A percentile compares a stretch with the other conserved stretches of the same genome.
phyloP scores from a whole-genome alignment of 768 basidiomycete species.

The Lentinula detonsa region DNA sequence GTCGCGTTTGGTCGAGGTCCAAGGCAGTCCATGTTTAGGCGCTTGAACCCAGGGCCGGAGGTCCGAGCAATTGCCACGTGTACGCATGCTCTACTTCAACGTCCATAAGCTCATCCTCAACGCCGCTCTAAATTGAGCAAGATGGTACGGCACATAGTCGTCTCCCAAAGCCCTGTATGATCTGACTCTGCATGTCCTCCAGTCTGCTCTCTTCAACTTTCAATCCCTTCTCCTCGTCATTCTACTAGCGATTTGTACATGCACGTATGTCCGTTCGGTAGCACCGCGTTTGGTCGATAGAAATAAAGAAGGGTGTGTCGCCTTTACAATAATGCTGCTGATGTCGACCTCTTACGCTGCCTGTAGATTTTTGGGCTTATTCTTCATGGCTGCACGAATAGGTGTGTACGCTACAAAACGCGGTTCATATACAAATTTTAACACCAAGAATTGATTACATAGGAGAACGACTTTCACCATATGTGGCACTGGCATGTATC shows the following conservation, averaged over 20 bases:
- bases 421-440: background rate
- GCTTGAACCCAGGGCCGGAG: background rate
- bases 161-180: too few relatives aligned
- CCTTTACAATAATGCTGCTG: background rate
- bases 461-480: slow-evolving; percentile 96
- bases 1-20: background rate
- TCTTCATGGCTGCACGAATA: slow-evolving; percentile 95
- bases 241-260: slow-evolving; percentile 92
- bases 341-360: background rate
- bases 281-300: slow-evolving; percentile 87
- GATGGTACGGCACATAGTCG: background rate
- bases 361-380: slow-evolving; percentile 78
- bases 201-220: slow-evolving; percentile 92
- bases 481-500: slow-evolving; percentile 89
- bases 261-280: slow-evolving; percentile 89
- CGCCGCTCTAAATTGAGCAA: background rate
- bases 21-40: background rate
- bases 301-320: slow-evolving; percentile 85
- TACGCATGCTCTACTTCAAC: background rate
- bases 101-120: background rate
- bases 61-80: background rate
- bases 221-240: slow-evolving; percentile 92
- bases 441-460: slow-evolving; percentile 5
- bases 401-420: slow-evolving; percentile 41
- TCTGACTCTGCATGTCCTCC: too few relatives aligned